Evolutionary conservation across 2,329 filamentous ascomycete genomes (phyloP), one percentile per base, ranked within the genome.

Genomic region (Fonsecaea erecta): DNA sequence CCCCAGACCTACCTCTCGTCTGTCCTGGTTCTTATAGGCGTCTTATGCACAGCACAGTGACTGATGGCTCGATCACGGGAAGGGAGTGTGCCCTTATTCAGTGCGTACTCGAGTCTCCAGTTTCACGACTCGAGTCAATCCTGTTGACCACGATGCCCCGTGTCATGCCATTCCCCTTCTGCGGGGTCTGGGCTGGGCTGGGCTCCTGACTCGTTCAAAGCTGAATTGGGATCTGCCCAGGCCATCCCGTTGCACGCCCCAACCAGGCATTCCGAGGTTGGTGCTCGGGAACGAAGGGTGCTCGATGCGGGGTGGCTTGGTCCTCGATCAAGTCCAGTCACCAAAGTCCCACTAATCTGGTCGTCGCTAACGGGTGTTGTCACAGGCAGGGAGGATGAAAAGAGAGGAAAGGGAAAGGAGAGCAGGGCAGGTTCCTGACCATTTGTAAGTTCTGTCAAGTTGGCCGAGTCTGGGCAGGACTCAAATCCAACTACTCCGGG

Each of bases 151-250:
- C 46, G 32, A 35, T 9, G 28, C 16, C 16, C 16, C n/a, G 52
- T 48, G 3, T 30, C 28, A 30, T 30, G n/a, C n/a, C n/a, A n/a
- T n/a, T n/a, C n/a, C n/a, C 24, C 34, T 18, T 24, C 28, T 60
- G 57, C 43, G 57, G 57, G 46, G 57, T 26, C 21, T 21, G 7
- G 43, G n/a, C 37, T 21, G 32, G 8, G 37, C 14, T n/a, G 18
- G n/a, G 18, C 18, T n/a, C 48, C 57, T 60, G 57, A 60, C 57
- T 52, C 57, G 46, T 52, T 11, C 46, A 32, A 30, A 35, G 18
- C 57, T 52, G 57, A 60, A 24, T 48, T 18, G 16, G 37, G 6
- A 9, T 51, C 21, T 32, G 43, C 11, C 26, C 21, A 14, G 24
- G 43, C n/a, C n/a, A n/a, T n/a, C n/a, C n/a, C n/a, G 21, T 14